Base-by-base conservation (phyloP, 305 asterid species). In the Fraxinus baroniana region DNA sequence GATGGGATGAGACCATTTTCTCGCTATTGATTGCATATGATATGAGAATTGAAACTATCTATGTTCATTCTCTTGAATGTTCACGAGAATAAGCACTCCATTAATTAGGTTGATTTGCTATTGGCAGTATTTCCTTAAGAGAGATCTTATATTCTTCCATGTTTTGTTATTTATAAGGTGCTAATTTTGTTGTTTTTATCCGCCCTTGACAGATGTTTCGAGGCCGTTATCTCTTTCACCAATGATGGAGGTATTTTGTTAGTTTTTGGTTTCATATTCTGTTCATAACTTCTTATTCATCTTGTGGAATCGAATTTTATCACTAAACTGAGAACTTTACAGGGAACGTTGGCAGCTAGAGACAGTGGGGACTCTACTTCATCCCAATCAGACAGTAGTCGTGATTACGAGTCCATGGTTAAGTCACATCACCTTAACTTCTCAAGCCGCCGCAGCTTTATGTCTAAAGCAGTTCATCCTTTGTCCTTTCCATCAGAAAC, bases 391-490 rank as follows among this genome's bases (percentile, higher is more conserved):
- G 98, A 94, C 87, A 94, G 95, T 79, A 94, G 97, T 22, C 86
- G 89, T 35, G 98, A 96, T 28, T 88, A 86, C 6, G 97, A 91
- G 77, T 87, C 97, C 79, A 78, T 89, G 86, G 81, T 89, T 85
- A 94, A 91, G 80, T 83, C 95, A 4, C 94, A 94, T 84, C 94
- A 94, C 80, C 95, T 93, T 62, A 91, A 89, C 86, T 87, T 87
- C 79, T 75, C 95, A 13, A 86, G 85, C 79, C 97, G 95, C 2
- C 90, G 97, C 17, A 90, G 91, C 93, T 96, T 96, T 46, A 90
- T 92, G 98, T 91, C 98, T n/a, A 96, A 94, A 84, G 98, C 98
- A 55, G 89, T 96, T 78, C 98, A 96, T 84, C 99, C 99, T 37
- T 57, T 94, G 77, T 89, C 97, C 79, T 87, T 90, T 62, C 94